Percentiles rank a stretch among this genome's conserved stretches.
These are phyloP conservation scores for Saitozyma podzolica DNA, from an alignment of 768 basidiomycete species.

Conservation along the genomic window DNA sequence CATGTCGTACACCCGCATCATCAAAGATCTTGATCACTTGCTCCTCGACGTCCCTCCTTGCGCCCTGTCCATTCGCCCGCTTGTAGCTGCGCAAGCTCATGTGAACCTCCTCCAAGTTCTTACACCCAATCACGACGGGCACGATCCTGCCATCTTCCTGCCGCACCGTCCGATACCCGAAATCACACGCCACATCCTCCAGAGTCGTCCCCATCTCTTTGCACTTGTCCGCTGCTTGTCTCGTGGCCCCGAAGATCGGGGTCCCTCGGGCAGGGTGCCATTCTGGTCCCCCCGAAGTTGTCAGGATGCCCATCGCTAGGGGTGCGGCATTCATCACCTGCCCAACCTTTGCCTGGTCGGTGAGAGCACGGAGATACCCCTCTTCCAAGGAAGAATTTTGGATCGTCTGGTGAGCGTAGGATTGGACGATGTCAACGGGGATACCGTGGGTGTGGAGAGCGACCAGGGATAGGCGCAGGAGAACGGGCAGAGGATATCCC, in stretches of 20 bases:
- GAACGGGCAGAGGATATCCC: constrained; percentile 49
- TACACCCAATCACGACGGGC: constrained; percentile 50
- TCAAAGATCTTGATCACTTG: constrained; percentile 31
- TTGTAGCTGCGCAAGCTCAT: constrained; percentile 24
- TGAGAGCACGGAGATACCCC: constrained; percentile 40
- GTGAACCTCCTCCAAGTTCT: constrained; percentile 46
- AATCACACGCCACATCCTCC: constrained; percentile 47
- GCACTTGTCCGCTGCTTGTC: constrained; percentile 24
- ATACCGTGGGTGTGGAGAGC: constrained; percentile 18
- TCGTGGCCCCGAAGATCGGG: constrained; percentile 17
- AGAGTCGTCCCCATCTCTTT: constrained; percentile 22
- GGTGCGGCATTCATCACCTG: constrained; percentile 50
- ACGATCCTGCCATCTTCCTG: constrained; percentile 20
- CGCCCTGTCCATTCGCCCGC: constrained; percentile 5
- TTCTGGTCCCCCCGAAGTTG: constrained; percentile 34
- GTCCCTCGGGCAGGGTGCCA: constrained; percentile 46
- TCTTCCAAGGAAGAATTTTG: constrained; percentile 35
- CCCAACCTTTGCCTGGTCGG: constrained; percentile 24
- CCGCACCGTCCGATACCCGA: constrained; percentile 35
- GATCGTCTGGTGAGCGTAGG: constrained; percentile 51
- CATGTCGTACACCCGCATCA: constrained; percentile 27
- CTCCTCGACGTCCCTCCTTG: constrained; percentile 12
- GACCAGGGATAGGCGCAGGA: constrained; percentile 48
- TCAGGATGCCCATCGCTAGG: constrained; percentile 50
- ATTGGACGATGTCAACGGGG: constrained; percentile 48